Evolutionary conservation across 176 grass and related monocot genomes (phyloP), one percentile per base, ranked within the genome.

Genomic region (Oryza glumipatula): DNA sequence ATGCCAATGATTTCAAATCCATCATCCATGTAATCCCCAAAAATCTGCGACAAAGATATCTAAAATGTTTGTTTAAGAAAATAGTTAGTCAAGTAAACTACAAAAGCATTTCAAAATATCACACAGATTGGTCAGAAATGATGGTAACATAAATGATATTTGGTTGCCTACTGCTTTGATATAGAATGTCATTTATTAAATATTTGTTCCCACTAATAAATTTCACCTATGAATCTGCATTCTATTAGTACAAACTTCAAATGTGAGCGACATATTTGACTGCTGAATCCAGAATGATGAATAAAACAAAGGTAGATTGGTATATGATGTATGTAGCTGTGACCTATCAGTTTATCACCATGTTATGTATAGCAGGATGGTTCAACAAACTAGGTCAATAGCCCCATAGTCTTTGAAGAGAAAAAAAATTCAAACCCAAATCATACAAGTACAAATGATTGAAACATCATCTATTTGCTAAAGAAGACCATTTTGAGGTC

Each of bases 401-500:
- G 14, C 33, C n/a, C 38, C 41, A 65, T 65, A 61, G 16, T 5
- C 39, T 72, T 24, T 82, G 36, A 22, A 41, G 61, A 45, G 38
- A 26, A 71, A 58, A 70, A 16, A 82, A 82, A 7, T 30, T 49
- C 47, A 49, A 71, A 71, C 36, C n/a, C 54, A 73, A 82, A 73
- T 14, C 36, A 64, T 21, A 66, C 60, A 74, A 11, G 38, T 46
- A 1, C 41, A 44, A 7, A 74, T 46, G 11, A 48, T 48, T 75
- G 17, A 74, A 83, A 44, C 11, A 0, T 47, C 13, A 83, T 19
- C 21, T 45, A 39, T 19, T 10, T 22, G 19, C n/a, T 61, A 82
- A 65, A 74, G 41, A 41, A 74, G 38, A 66, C 7, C 58, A 83
- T 83, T 83, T 66, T 73, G 11, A 14, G 45, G 63, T 80, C 19